Conservation (phyloP, 164 flowering plant species). For the Tinospora cordifolia region DNA sequence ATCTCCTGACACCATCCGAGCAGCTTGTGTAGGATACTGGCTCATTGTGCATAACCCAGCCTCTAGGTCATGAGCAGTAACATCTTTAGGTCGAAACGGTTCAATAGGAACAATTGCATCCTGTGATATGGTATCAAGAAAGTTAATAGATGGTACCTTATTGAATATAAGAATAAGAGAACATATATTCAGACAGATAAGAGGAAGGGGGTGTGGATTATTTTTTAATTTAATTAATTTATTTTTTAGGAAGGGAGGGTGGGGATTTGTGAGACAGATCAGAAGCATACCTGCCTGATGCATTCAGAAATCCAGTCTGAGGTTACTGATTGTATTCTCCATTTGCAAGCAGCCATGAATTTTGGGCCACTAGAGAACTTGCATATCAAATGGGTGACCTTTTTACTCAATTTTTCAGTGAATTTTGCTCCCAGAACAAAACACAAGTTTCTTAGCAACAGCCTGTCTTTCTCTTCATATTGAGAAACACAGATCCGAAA, state of each 20-base stretch:
- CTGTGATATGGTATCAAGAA: constrained; percentile 30
- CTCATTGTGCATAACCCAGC: constrained; percentile 60
- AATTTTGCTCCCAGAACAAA: constrained; percentile 81
- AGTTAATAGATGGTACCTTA: neutral
- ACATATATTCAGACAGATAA: neutral
- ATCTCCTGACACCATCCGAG: constrained; percentile 37
- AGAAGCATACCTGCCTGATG: constrained; percentile 55
- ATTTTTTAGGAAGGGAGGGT: neutral
- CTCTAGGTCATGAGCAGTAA: constrained; percentile 54
- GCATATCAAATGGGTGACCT: constrained; percentile 79
- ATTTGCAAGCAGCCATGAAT: constrained; percentile 78
- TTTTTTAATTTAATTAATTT: neutral
- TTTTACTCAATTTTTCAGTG: constrained; percentile 56
- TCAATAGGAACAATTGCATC: constrained; percentile 47
- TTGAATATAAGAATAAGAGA: neutral
- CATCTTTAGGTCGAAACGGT: constrained; percentile 59
- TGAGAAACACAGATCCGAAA: constrained; percentile 82
- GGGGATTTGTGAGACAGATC: neutral
- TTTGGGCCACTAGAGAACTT: constrained; percentile 78
- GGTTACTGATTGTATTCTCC: constrained; percentile 66
- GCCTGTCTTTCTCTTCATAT: constrained; percentile 76
- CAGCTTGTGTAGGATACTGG: constrained; percentile 75
- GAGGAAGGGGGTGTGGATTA: neutral
- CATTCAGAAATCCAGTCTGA: constrained; percentile 87
- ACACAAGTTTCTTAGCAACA: constrained; percentile 67